These are phyloP conservation scores for Hypoxylon fragiforme DNA, from an alignment of 495 filamentous ascomycete genomes.

Conservation along the genomic window DNA sequence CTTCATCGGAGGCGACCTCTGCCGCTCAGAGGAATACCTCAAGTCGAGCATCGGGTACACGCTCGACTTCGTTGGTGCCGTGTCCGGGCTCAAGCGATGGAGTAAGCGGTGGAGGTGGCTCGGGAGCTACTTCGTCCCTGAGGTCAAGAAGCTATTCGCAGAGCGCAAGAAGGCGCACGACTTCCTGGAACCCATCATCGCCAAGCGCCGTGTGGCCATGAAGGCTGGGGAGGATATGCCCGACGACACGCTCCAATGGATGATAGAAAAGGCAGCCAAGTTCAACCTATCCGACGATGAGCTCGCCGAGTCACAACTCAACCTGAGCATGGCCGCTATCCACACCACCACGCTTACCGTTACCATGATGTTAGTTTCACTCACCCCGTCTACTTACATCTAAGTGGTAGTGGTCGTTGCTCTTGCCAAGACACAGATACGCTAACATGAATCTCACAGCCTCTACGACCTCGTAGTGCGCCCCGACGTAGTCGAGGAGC, in stretches of 20 bases:
- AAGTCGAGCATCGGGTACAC: constrained; percentile 61
- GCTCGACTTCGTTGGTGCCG: constrained; percentile 47
- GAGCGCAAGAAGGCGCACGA: constrained; percentile 33
- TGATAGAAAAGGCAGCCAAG: constrained; percentile 37
- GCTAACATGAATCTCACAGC: constrained; percentile 1
- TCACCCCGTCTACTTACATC: too few species aligned
- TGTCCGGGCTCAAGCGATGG: constrained; percentile 35
- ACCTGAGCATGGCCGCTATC: constrained; percentile 38
- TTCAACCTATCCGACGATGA: constrained; percentile 21
- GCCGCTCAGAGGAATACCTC: constrained; percentile 60
- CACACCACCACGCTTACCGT: constrained; percentile 40
- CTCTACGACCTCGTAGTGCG: constrained; percentile 46
- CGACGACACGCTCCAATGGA: constrained; percentile 47
- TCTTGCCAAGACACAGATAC: too few species aligned
- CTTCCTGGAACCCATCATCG: constrained; percentile 39
- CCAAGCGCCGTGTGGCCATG: constrained; percentile 21
- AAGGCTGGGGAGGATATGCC: constrained; percentile 30
- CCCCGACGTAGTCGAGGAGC: constrained; percentile 33
- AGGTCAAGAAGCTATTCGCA: constrained; percentile 34
- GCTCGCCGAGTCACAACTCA: constrained; percentile 43
- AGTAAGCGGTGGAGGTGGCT: constrained; percentile 38
- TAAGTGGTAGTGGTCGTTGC: too few species aligned
- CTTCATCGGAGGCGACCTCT: constrained; percentile 59
- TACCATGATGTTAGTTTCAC: constrained; percentile 32
- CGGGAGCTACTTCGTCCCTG: constrained; percentile 37